Percentiles rank a stretch among this genome's conserved stretches.
These are phyloP conservation scores for Cryphonectria radicalis DNA, from an alignment of 2,329 filamentous ascomycete species.

Conservation along the genomic window DNA sequence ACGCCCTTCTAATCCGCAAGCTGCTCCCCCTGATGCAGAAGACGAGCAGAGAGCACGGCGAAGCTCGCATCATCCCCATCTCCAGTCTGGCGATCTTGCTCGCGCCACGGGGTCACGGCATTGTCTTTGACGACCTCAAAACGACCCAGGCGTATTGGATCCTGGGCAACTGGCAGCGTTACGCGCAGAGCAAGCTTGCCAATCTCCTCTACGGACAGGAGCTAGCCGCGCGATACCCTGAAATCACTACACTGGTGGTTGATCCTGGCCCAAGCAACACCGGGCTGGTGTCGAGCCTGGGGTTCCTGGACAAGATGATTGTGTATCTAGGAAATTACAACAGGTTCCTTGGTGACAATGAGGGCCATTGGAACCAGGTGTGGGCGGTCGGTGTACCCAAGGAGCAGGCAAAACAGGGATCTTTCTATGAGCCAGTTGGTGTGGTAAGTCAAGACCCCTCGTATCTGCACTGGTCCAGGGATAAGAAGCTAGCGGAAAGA, in stretches of 20 bases:
- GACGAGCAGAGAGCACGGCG: constrained; percentile 33
- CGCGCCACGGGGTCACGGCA: constrained; percentile 3
- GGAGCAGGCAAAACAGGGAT: constrained; percentile 36
- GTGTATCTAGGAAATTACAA: constrained; percentile 16
- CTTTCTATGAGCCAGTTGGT: constrained; percentile 44
- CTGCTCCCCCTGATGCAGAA: constrained; percentile 33
- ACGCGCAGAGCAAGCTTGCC: constrained; percentile 40
- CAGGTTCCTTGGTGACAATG: constrained; percentile 26
- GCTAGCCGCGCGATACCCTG: constrained; percentile 34
- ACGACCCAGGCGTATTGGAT: constrained; percentile 30
- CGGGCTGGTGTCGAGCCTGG: constrained; percentile 17
- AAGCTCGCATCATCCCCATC: constrained; percentile 20
- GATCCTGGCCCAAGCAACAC: constrained; percentile 37
- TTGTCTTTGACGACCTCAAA: constrained; percentile 37
- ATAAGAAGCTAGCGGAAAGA: constrained; percentile 37
- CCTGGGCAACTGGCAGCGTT: constrained; percentile 33
- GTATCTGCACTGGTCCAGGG: constrained; percentile 25
- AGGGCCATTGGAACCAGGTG: constrained; percentile 40
- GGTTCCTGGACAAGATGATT: constrained; percentile 24
- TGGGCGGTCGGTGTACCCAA: constrained; percentile 45
- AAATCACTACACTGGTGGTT: constrained; percentile 35
- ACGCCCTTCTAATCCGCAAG: constrained; percentile 44
- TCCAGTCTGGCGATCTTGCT: constrained; percentile 18
- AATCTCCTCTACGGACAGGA: constrained; percentile 37
- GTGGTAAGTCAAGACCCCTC: constrained; percentile 27